Evolutionary conservation across 208 protist genomes (phyloP).

Genomic region (Leishmania arabica): DNA sequence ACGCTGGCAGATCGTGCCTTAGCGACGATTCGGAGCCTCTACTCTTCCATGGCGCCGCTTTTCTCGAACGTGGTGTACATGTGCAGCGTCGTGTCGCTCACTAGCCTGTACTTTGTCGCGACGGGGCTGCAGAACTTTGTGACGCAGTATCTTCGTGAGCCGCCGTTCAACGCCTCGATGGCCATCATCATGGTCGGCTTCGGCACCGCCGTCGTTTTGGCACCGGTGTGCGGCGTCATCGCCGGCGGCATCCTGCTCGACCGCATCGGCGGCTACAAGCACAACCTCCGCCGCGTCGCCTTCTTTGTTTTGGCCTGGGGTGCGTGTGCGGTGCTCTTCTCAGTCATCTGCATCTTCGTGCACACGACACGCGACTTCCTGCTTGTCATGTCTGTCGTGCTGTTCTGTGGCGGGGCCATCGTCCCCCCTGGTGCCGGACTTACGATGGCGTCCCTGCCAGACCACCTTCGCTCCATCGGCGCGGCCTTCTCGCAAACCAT

Average conservation of each 20-base stretch:
- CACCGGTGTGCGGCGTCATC: constrained; percentile 86
- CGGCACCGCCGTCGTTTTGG: constrained; percentile 72
- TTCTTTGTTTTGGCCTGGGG: constrained; percentile 65
- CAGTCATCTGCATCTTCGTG: constrained; percentile 81
- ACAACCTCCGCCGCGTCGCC: constrained; percentile 64
- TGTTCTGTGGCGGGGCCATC: constrained; percentile 88
- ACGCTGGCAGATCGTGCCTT: constrained; percentile 6
- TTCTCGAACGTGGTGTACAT: constrained; percentile 73
- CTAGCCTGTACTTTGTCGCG: constrained; percentile 91
- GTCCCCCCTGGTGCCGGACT: constrained; percentile 80
- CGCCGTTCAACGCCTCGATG: constrained; percentile 83
- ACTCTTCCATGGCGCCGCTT: constrained; percentile 23
- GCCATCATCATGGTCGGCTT: constrained; percentile 85
- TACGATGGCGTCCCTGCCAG: constrained; percentile 74
- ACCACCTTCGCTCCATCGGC: constrained; percentile 55
- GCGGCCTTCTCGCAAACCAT: constrained; percentile 83
- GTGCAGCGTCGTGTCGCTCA: constrained; percentile 80
- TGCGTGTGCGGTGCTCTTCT: constrained; percentile 51
- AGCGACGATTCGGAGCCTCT: neutral
- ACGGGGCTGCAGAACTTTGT: constrained; percentile 92
- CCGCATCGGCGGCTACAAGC: constrained; percentile 81
- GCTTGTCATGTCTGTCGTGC: constrained; percentile 76
- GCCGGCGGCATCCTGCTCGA: constrained; percentile 85
- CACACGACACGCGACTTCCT: constrained; percentile 66
- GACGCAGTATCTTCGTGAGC: constrained; percentile 86